These are phyloP conservation scores for Ophiostoma perfectum DNA, from an alignment of 2,329 filamentous ascomycete genomes.

Conservation along the genomic window DNA sequence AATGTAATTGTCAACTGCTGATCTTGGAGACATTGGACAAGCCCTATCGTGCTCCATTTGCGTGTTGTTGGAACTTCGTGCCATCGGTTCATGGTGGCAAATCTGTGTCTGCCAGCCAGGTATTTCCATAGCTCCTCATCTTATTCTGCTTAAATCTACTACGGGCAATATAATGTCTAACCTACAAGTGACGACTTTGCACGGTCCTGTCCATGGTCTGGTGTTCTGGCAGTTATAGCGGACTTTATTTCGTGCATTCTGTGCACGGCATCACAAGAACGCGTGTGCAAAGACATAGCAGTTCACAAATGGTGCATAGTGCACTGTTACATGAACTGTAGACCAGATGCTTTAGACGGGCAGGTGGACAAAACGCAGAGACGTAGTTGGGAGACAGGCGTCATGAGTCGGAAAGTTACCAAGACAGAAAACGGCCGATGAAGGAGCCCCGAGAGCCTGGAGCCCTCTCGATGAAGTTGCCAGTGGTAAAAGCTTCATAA, in stretches of 20 bases:
- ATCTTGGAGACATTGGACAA: background rate
- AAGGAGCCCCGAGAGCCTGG: background rate
- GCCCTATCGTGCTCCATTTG: conserved; percentile 14
- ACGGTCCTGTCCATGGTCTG: background rate
- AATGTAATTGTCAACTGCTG: background rate
- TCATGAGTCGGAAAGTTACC: background rate
- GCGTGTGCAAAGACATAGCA: conserved; percentile 9
- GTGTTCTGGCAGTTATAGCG: background rate
- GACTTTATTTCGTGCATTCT: conserved; percentile 10
- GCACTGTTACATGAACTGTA: background rate
- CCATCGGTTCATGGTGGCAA: conserved; percentile 20
- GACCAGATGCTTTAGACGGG: background rate
- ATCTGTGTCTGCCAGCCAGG: background rate
- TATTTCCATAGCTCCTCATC: no score
- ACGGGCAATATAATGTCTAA: background rate
- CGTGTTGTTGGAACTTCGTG: conserved; percentile 8
- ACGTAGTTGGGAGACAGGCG: background rate
- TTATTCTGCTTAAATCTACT: no score
- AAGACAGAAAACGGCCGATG: background rate
- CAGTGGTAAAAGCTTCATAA: no score
- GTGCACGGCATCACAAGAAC: conserved; percentile 11
- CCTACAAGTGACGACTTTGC: no score
- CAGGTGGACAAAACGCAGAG: background rate
- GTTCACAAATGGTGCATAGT: background rate
- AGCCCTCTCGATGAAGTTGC: background rate